Evolutionary conservation across 352 stramenopile species (phyloP).

Genomic region (Phytopythium aichiense): DNA sequence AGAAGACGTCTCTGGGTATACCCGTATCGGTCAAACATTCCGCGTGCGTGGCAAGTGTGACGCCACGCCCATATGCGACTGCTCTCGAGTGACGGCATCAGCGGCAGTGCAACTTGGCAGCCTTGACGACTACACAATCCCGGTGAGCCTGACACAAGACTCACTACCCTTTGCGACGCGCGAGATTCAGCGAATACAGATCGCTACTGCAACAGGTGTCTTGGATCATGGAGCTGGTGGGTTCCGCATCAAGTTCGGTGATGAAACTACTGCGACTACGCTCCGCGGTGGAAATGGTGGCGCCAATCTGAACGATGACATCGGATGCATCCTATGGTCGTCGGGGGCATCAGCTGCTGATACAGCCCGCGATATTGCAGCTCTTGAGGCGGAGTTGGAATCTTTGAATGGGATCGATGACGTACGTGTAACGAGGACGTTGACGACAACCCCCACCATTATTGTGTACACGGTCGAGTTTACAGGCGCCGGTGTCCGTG

Average conservation of each 20-base stretch:
- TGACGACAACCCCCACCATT: constrained; percentile 37
- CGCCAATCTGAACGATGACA: constrained; percentile 64
- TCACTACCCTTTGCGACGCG: constrained; percentile 38
- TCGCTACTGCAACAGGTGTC: constrained; percentile 25
- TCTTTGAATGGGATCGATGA: constrained; percentile 65
- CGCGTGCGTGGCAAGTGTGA: constrained; percentile 63
- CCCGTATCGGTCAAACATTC: constrained; percentile 26
- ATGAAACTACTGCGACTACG: constrained; percentile 84
- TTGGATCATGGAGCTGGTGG: constrained; percentile 60
- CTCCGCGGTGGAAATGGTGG: constrained; percentile 69
- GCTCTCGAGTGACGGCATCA: constrained; percentile 16
- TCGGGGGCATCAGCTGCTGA: constrained; percentile 43
- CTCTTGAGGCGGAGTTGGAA: constrained; percentile 64
- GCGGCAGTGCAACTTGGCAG: constrained; percentile 40
- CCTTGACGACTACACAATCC: constrained; percentile 26
- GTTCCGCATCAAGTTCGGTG: constrained; percentile 89
- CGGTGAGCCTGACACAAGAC: constrained; percentile 41
- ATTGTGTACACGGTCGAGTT: constrained; percentile 94
- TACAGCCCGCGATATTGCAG: constrained; percentile 34
- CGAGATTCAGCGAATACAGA: constrained; percentile 66
- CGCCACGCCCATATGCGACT: constrained; percentile 36
- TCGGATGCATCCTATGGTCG: constrained; percentile 75
- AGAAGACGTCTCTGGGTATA: background rate
- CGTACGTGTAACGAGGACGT: constrained; percentile 52
- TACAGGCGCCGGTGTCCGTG: constrained; percentile 83